Evolutionary conservation across 306 rosid genomes (phyloP), one percentile per base, ranked within the genome.

Genomic region (Acacia melanoxylon): DNA sequence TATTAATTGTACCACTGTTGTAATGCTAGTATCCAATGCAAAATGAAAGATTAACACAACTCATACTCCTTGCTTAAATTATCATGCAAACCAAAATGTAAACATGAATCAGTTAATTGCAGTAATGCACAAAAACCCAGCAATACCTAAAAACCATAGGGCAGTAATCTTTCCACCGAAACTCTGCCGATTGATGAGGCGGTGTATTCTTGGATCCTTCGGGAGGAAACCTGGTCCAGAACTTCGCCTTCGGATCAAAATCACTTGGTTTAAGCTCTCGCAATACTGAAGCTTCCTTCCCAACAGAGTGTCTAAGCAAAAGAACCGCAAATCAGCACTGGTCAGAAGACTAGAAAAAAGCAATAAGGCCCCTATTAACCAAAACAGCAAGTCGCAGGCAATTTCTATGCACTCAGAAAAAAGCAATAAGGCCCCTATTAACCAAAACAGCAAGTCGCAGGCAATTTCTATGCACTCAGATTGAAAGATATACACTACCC

Each of bases 211-310:
- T 87, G 16, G 90, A 82, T 31, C 90, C 90, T 85, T 87, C 90
- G 0, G 86, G n/a, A 1, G 88, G 90, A 77, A 87, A 87, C 78
- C 83, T 87, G 2, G 90, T 87, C 88, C 90, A 87, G 73, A 79
- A 85, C 79, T 87, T 87, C 76, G 85, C 90, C 85, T 82, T 87
- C 3, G 88, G 79, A 77, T 87, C 90, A 72, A 87, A 87, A 85
- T 85, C 90, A 67, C 68, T 76, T 15, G 48, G 81, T 41, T 82
- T 87, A 72, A 87, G 86, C 58, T 83, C 81, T 10, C 94, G 80
- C 83, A 70, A 29, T 14, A 85, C 84, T 0, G 97, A 92, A 66
- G 91, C 97, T 76, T 94, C 97, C 83, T 91, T 96, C 73, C 97
- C 90, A 58, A 80, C 90, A 19, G 90, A 58, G 25, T 85, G 77